phyloP scores from a whole-genome alignment of 1,139 yeast species.

The Lodderomyces parapsilosis region DNA sequence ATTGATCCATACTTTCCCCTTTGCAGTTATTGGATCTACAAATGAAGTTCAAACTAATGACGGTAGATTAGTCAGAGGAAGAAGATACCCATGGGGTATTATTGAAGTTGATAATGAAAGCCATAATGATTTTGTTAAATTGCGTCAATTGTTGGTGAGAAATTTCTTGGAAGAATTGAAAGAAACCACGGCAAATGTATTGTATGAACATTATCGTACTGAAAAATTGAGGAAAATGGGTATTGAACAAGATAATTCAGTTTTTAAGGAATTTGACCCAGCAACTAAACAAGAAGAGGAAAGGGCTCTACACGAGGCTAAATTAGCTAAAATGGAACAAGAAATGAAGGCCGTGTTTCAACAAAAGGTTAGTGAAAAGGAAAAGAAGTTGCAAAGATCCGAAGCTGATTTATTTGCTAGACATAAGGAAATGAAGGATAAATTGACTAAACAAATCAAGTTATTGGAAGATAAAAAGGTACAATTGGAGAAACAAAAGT shows the following conservation, averaged over 20 bases:
- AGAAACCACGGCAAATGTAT: slow-evolving; percentile 72
- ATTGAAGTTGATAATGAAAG: slow-evolving; percentile 94
- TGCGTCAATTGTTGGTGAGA: slow-evolving; percentile 87
- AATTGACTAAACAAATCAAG: slow-evolving; percentile 81
- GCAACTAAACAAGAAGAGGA: slow-evolving; percentile 92
- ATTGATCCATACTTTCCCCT: slow-evolving; percentile 75
- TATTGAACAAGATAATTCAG: slow-evolving; percentile 86
- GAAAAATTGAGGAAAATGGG: slow-evolving; percentile 81
- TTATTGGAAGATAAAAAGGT: slow-evolving; percentile 88
- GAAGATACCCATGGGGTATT: slow-evolving; percentile 97
- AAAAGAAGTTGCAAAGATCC: slow-evolving; percentile 92
- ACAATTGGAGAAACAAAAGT: slow-evolving; percentile 70
- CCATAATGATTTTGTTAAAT: slow-evolving; percentile 89
- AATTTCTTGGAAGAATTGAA: slow-evolving; percentile 92
- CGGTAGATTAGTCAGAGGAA: slow-evolving; percentile 86
- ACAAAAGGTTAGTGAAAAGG: slow-evolving; percentile 95
- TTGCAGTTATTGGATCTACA: slow-evolving; percentile 93
- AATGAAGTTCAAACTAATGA: slow-evolving; percentile 67
- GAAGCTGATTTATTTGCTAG: slow-evolving; percentile 95
- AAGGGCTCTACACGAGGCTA: slow-evolving; percentile 88
- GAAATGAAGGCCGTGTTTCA: slow-evolving; percentile 98
- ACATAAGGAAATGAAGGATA: slow-evolving; percentile 97
- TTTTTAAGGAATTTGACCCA: slow-evolving; percentile 94
- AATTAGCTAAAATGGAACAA: slow-evolving; percentile 89
- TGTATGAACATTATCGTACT: slow-evolving; percentile 89